A percentile compares a stretch with the other conserved stretches of the same genome.
These are phyloP conservation scores for Zygoascus hellenicus DNA, from an alignment of 1,139 yeast species.

Conservation along the genomic window DNA sequence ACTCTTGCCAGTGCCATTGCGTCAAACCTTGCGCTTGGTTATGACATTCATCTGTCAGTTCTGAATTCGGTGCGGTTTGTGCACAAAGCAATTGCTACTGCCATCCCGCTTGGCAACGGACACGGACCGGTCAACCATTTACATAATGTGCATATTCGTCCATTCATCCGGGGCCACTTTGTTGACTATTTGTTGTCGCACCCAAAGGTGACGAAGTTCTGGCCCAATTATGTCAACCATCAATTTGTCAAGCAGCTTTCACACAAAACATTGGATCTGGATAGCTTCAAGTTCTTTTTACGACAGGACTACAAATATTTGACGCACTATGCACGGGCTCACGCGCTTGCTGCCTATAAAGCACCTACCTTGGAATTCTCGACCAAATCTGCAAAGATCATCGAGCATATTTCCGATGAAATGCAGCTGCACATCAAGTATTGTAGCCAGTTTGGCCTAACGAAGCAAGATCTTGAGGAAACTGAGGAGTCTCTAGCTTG, in stretches of 20 bases:
- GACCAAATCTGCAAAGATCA: constrained; percentile 47
- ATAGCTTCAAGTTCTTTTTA: constrained; percentile 52
- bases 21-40: constrained; percentile 59
- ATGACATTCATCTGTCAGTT: constrained; percentile 44
- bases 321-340: constrained; percentile 62
- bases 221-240: constrained; percentile 59
- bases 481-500: constrained; percentile 54
- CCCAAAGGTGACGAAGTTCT: constrained; percentile 47
- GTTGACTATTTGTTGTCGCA: constrained; percentile 51
- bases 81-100: constrained; percentile 52
- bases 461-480: constrained; percentile 41
- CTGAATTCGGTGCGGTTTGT: constrained; percentile 57
- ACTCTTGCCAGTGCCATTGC: constrained; percentile 80
- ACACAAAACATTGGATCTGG: constrained; percentile 44
- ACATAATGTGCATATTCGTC: constrained; percentile 31
- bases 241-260: constrained; percentile 55
- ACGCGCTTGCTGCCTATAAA: constrained; percentile 57
- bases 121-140: constrained; percentile 73
- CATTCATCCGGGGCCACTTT: constrained; percentile 40
- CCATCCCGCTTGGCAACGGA: constrained; percentile 45
- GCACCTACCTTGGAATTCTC: constrained; percentile 52
- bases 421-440: constrained; percentile 51
- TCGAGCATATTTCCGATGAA: constrained; percentile 51
- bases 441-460: constrained; percentile 44
- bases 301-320: constrained; percentile 71